Conservation (phyloP, 2,329 filamentous ascomycete genomes). For the Epichloe festucae region DNA sequence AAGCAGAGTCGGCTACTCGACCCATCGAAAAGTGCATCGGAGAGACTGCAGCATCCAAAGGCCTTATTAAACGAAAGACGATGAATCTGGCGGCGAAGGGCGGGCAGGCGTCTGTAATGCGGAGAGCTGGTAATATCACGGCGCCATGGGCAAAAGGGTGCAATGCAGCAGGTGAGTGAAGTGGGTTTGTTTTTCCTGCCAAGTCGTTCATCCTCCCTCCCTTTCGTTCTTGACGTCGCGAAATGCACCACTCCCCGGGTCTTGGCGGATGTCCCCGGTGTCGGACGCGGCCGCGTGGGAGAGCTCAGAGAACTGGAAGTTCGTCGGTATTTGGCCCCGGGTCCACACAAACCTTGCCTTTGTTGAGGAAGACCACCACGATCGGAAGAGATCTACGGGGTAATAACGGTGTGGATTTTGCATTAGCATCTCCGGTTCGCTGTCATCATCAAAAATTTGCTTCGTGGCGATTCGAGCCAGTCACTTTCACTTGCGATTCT, state of each 20-base stretch:
- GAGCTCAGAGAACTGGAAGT: too few relatives aligned
- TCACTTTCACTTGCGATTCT: too few relatives aligned
- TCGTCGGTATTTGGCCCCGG: neutral
- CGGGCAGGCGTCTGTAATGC: neutral
- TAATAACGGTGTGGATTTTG: neutral
- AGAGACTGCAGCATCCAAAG: neutral
- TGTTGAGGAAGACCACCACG: neutral
- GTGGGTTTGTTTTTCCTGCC: neutral
- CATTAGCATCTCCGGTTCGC: neutral
- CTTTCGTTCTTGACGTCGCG: too few relatives aligned
- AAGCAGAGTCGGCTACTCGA: too few relatives aligned
- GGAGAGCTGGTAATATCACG: neutral
- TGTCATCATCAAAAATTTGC: neutral
- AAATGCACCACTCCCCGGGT: too few relatives aligned
- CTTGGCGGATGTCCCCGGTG: too few relatives aligned
- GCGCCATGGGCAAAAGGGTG: neutral
- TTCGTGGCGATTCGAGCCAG: too few relatives aligned
- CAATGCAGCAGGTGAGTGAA: neutral
- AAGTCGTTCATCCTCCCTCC: too few relatives aligned
- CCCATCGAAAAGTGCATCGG: too few relatives aligned
- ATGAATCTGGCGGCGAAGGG: neutral
- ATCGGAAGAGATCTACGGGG: neutral
- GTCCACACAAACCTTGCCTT: neutral
- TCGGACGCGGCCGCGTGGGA: too few relatives aligned
- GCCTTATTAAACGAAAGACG: neutral